Conservation (phyloP, 768 basidiomycete species). For the Psilocybe tampanensis region DNA sequence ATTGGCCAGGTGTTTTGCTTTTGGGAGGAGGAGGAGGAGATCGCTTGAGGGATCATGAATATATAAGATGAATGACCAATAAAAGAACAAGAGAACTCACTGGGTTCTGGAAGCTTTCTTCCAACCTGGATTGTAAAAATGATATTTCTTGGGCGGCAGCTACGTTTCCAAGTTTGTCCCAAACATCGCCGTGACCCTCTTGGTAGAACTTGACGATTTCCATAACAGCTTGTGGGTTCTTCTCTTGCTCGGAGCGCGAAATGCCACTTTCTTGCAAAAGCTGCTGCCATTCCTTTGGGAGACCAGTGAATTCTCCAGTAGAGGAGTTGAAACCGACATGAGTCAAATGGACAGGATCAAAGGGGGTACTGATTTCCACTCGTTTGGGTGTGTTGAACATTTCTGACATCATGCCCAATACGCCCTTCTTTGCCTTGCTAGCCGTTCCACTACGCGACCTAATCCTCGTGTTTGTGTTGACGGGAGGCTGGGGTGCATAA, state of each 20-base stretch:
- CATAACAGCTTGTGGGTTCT: constrained; percentile 97
- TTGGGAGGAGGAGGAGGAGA: constrained; percentile 55
- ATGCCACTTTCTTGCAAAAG: constrained; percentile 95
- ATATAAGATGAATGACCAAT: not conserved
- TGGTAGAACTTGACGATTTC: constrained; percentile 99
- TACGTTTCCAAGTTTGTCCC: constrained; percentile 82
- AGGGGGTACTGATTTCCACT: constrained; percentile 94
- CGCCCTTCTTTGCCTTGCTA: constrained; percentile 62
- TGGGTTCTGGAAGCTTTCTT: constrained; percentile 56
- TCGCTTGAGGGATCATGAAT: constrained; percentile 32
- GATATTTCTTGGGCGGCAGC: constrained; percentile 28
- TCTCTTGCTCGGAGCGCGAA: constrained; percentile 92
- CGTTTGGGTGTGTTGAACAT: constrained; percentile 73
- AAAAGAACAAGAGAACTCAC: constrained; percentile 39
- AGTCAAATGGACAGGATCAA: constrained; percentile 98
- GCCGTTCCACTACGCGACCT: constrained; percentile 52
- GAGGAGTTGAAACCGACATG: constrained; percentile 99
- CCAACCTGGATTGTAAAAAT: constrained; percentile 36
- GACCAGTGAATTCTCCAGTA: constrained; percentile 96
- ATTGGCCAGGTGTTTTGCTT: constrained; percentile 33
- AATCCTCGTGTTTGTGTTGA: constrained; percentile 23
- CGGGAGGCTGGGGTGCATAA: constrained; percentile 24
- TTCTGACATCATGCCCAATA: constrained; percentile 74
- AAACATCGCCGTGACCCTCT: constrained; percentile 77
- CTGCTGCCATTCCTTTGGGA: constrained; percentile 99